These are phyloP conservation scores for Yarrowia sp. DNA, from an alignment of 805 yeast species.

Conservation along the genomic window DNA sequence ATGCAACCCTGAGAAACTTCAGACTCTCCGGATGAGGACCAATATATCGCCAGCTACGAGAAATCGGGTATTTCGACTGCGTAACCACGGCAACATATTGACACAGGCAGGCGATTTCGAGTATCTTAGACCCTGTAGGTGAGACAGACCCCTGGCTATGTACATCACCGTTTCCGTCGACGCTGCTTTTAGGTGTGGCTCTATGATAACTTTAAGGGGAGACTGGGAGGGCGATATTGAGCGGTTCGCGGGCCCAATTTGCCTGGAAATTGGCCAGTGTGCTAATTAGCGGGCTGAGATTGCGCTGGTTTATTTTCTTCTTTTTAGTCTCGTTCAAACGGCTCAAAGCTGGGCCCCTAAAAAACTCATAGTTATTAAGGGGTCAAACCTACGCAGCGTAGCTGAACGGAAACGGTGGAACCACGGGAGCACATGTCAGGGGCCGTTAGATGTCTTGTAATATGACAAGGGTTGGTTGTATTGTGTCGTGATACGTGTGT, in stretches of 20 bases:
- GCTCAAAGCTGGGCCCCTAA: too few relatives aligned
- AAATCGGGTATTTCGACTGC: too few relatives aligned
- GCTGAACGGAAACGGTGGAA: neutral
- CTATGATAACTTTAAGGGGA: neutral
- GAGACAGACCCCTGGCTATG: neutral
- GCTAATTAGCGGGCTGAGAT: too few relatives aligned
- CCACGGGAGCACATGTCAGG: neutral
- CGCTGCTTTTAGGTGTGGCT: neutral
- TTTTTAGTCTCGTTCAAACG: too few relatives aligned
- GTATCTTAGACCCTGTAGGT: neutral
- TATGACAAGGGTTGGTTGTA: neutral
- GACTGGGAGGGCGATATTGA: neutral
- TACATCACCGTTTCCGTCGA: slow-evolving; percentile 13
- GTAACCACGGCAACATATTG: slow-evolving; percentile 10
- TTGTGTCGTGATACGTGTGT: too few relatives aligned
- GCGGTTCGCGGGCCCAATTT: neutral
- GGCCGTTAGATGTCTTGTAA: neutral
- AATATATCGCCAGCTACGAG: too few relatives aligned
- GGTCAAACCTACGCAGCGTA: neutral
- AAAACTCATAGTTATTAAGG: neutral
- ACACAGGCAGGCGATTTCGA: neutral
- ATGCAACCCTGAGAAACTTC: too few relatives aligned
- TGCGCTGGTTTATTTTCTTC: too few relatives aligned
- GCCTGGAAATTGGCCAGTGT: neutral
- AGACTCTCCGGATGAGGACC: too few relatives aligned